These are phyloP conservation scores for Termitomyces eurrhizus DNA, from an alignment of 768 basidiomycete species.

Conservation along the genomic window DNA sequence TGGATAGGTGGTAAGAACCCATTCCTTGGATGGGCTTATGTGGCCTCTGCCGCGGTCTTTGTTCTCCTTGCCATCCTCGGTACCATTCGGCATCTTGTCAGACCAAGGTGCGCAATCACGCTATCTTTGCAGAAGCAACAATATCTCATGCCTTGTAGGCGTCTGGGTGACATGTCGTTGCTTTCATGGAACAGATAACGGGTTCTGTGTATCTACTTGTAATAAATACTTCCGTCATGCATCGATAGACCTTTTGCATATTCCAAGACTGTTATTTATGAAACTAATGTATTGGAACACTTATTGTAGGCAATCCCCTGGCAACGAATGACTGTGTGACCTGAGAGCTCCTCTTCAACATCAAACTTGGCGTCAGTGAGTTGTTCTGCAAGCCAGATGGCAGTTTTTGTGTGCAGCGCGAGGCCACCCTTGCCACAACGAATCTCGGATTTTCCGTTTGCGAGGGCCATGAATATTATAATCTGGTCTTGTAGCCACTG, in stretches of 20 bases:
- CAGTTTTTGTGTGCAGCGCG: conserved; percentile 67
- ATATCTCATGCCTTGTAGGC: conserved; percentile 37
- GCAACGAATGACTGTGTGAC: conserved; percentile 49
- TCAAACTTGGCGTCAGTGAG: conserved; percentile 66
- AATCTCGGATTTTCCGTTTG: conserved; percentile 58
- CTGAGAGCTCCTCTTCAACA: conserved; percentile 39
- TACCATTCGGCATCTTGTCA: conserved; percentile 86
- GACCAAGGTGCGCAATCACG: conserved; percentile 64
- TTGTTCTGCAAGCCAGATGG: conserved; percentile 69
- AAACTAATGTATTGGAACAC: conserved; percentile 1
- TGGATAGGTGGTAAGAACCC: conserved; percentile 99
- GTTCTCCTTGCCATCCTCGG: conserved; percentile 84
- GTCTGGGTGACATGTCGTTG: conserved; percentile 82
- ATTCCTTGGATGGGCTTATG: conserved; percentile 98
- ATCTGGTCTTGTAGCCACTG: conserved; percentile 68
- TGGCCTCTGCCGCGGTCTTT: conserved; percentile 84
- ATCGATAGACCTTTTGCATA: background rate
- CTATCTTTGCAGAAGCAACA: background rate
- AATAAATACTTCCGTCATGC: conserved; percentile 10
- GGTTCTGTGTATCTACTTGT: conserved; percentile 7
- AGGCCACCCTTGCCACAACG: conserved; percentile 52
- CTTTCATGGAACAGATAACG: conserved; percentile 77
- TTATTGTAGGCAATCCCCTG: conserved; percentile 40
- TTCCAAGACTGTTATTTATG: conserved; percentile 1
- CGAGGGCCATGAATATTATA: conserved; percentile 75